phyloP scores from a whole-genome alignment of 805 yeast genomes.

The Candida wancherniae region DNA sequence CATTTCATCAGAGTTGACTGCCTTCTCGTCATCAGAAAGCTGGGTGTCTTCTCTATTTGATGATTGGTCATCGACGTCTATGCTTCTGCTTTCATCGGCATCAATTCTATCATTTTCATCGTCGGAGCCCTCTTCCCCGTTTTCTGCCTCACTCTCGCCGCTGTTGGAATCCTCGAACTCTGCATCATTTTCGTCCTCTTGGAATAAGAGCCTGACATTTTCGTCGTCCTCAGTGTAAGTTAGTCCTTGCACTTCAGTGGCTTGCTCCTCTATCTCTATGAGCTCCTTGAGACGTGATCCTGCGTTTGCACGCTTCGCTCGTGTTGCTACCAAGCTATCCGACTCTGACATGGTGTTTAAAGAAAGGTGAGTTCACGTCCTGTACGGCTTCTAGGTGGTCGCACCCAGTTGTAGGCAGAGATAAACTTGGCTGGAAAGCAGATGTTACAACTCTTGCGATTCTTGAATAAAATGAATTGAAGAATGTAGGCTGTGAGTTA shows the following conservation, averaged over 20 bases:
- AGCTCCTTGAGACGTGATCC: conserved; percentile 77
- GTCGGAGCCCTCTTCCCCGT: conserved; percentile 24
- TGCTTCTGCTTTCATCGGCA: conserved; percentile 6
- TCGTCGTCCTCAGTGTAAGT: conserved; percentile 62
- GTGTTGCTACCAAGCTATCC: conserved; percentile 65
- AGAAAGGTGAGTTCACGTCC: too few relatives aligned
- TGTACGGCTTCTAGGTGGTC: too few relatives aligned
- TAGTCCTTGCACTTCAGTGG: conserved; percentile 18
- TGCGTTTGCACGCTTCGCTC: conserved; percentile 81
- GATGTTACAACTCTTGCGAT: too few relatives aligned
- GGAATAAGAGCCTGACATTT: conserved; percentile 64
- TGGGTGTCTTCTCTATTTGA: conserved; percentile 1
- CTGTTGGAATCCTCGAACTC: conserved; percentile 22
- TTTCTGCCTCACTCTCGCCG: conserved; percentile 34
- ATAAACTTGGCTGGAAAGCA: too few relatives aligned
- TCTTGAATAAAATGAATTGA: too few relatives aligned
- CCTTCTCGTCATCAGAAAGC: conserved; percentile 13
- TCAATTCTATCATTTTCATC: conserved; percentile 16
- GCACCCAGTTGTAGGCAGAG: too few relatives aligned
- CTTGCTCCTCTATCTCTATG: conserved; percentile 64
- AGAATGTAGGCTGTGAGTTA: too few relatives aligned
- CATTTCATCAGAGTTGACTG: conserved; percentile 43
- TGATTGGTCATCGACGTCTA: conserved; percentile 19
- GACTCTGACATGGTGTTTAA: conserved; percentile 9
- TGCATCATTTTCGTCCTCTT: conserved; percentile 41